Conservation (phyloP, 2,329 filamentous ascomycete species). For the Claviceps sp. region DNA sequence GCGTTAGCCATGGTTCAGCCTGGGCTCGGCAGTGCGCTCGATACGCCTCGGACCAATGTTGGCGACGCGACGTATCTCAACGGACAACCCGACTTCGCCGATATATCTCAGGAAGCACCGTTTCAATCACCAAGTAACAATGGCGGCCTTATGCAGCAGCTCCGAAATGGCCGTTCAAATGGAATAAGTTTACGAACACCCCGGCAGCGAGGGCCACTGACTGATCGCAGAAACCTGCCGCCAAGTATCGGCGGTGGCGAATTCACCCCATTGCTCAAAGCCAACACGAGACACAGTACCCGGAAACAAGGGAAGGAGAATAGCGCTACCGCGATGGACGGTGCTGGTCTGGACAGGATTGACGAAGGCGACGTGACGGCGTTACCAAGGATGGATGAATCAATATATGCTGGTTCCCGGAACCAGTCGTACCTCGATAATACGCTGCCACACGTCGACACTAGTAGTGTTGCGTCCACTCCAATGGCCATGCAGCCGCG, state of each 20-base stretch:
- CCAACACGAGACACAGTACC: slow-evolving; percentile 57
- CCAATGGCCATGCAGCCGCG: slow-evolving; percentile 60
- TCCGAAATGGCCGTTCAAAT: slow-evolving; percentile 51
- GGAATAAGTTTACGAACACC: slow-evolving; percentile 58
- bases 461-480: slow-evolving; percentile 72
- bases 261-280: slow-evolving; percentile 90
- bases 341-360: slow-evolving; percentile 55
- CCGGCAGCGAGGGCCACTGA: slow-evolving; percentile 53
- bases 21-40: slow-evolving; percentile 51
- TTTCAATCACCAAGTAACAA: slow-evolving; percentile 67
- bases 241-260: slow-evolving; percentile 55
- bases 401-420: slow-evolving; percentile 52
- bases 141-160: slow-evolving; percentile 56
- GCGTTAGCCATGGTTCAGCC: slow-evolving; percentile 44
- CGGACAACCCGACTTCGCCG: slow-evolving; percentile 53
- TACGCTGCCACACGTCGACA: slow-evolving; percentile 63
- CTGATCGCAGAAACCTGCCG: slow-evolving; percentile 59
- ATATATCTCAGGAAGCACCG: slow-evolving; percentile 77
- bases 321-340: slow-evolving; percentile 43
- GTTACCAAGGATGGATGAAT: slow-evolving; percentile 60
- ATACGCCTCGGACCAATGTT: slow-evolving; percentile 74
- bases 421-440: slow-evolving; percentile 52
- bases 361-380: slow-evolving; percentile 63
- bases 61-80: slow-evolving; percentile 74
- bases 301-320: slow-evolving; percentile 52